Percentiles rank a stretch among this genome's conserved stretches.
Evolutionary conservation across 768 basidiomycete species (phyloP).

Genomic region (Kwoniella sp.): DNA sequence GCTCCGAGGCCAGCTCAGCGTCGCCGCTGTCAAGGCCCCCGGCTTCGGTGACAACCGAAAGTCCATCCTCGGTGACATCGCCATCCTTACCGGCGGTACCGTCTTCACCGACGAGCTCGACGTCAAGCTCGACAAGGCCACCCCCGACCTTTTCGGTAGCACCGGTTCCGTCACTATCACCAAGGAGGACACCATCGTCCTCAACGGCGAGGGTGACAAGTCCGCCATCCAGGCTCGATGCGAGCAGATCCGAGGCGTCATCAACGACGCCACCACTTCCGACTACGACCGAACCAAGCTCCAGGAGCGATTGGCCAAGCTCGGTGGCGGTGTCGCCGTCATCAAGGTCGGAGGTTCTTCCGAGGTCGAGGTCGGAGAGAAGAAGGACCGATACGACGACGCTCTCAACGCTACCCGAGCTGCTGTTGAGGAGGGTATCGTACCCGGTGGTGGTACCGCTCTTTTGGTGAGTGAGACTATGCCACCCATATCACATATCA

Average conservation of each 20-base stretch:
- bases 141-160: constrained; percentile 82
- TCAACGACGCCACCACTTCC: constrained; percentile 78
- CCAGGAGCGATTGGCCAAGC: constrained; percentile 94
- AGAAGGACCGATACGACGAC: constrained; percentile 98
- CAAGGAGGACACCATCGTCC: constrained; percentile 95
- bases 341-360: constrained; percentile 93
- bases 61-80: constrained; percentile 92
- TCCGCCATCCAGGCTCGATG: constrained; percentile 87
- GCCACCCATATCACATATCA: constrained; percentile 10
- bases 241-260: constrained; percentile 86
- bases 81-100: constrained; percentile 94
- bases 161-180: constrained; percentile 91
- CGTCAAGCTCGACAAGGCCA: constrained; percentile 92
- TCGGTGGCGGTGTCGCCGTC: constrained; percentile 94
- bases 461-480: constrained; percentile 63
- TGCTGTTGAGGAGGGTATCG: constrained; percentile 96
- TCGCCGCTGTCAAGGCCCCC: constrained; percentile 92
- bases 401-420: constrained; percentile 97
- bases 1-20: constrained; percentile 94
- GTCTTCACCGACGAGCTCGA: constrained; percentile 97
- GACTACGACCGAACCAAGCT: constrained; percentile 95
- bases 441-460: constrained; percentile 94
- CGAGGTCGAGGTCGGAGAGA: constrained; percentile 97
- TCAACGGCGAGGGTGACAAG: constrained; percentile 92
- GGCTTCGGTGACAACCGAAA: constrained; percentile 99